These are phyloP conservation scores for Pseudogymnoascus sp. DNA, from an alignment of 2,329 filamentous ascomycete genomes.

Conservation along the genomic window DNA sequence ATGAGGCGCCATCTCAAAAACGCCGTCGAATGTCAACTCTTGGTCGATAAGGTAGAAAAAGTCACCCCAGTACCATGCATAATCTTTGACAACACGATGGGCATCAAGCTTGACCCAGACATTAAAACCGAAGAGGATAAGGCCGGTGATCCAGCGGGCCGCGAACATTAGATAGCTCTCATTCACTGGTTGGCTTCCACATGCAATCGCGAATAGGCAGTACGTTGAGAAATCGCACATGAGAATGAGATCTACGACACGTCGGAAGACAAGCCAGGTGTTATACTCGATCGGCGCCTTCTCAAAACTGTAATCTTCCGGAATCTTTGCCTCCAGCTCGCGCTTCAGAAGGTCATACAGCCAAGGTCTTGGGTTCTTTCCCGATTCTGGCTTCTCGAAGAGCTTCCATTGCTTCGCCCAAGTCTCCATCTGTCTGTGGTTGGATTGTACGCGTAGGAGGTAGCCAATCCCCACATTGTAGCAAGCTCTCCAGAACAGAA, in stretches of 20 bases:
- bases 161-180: slow-evolving; percentile 65
- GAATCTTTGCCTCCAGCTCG: slow-evolving; percentile 92
- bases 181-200: slow-evolving; percentile 64
- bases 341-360: slow-evolving; percentile 78
- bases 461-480: slow-evolving; percentile 95
- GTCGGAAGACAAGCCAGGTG: slow-evolving; percentile 93
- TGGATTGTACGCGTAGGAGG: slow-evolving; percentile 82
- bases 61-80: slow-evolving; percentile 99
- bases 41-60: slow-evolving; percentile 99
- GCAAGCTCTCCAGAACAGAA: slow-evolving; percentile 83
- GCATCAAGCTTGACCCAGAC: slow-evolving; percentile 98
- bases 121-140: slow-evolving; percentile 82
- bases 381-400: slow-evolving; percentile 77
- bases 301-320: slow-evolving; percentile 88
- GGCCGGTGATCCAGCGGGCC: slow-evolving; percentile 72
- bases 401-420: slow-evolving; percentile 84
- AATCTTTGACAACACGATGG: slow-evolving; percentile 96
- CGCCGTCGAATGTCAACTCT: slow-evolving; percentile 94
- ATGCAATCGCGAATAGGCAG: slow-evolving; percentile 89
- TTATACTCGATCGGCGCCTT: slow-evolving; percentile 96
- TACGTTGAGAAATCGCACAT: slow-evolving; percentile 99
- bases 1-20: slow-evolving; percentile 98
- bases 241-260: slow-evolving; percentile 90
- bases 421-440: slow-evolving; percentile 74
- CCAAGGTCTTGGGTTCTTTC: slow-evolving; percentile 73